phyloP scores from a whole-genome alignment of 108 stramenopile genomes.

The Skeletonema costatum region DNA sequence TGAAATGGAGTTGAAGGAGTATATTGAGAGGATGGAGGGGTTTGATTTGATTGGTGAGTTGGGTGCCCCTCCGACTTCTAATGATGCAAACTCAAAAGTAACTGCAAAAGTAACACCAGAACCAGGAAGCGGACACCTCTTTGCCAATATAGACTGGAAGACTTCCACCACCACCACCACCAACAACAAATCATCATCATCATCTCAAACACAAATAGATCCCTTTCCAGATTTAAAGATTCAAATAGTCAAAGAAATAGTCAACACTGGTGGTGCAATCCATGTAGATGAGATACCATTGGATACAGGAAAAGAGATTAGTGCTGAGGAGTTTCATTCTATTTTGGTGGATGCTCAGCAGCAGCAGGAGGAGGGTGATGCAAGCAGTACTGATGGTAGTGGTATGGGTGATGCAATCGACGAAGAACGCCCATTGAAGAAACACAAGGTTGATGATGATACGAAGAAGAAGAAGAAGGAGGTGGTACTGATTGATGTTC shows the following conservation, averaged over 20 bases:
- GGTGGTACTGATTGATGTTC: conserved; percentile 80
- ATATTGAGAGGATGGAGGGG: conserved; percentile 48
- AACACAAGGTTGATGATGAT: neutral
- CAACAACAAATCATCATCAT: neutral
- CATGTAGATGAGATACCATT: conserved; percentile 56
- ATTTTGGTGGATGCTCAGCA: conserved; percentile 29
- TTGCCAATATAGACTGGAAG: conserved; percentile 77
- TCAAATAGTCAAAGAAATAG: conserved; percentile 80
- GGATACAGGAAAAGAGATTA: conserved; percentile 61
- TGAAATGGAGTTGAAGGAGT: conserved; percentile 26
- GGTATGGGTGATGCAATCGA: neutral
- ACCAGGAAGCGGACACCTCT: conserved; percentile 33
- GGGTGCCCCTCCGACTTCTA: conserved; percentile 6
- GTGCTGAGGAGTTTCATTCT: conserved; percentile 72
- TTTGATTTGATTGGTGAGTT: conserved; percentile 60
- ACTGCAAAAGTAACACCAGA: neutral
- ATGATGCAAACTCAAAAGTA: neutral
- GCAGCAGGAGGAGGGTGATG: neutral
- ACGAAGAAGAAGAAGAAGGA: conserved; percentile 21
- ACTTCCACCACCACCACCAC: conserved; percentile 34
- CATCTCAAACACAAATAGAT: conserved; percentile 16
- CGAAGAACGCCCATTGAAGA: neutral
- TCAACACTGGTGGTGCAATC: conserved; percentile 69
- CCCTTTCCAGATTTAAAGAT: conserved; percentile 87
- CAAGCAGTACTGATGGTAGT: neutral